Evolutionary conservation across 1,284 basidiomycete genomes (phyloP), one percentile per base, ranked within the genome.

Genomic region (Tilletia caries): DNA sequence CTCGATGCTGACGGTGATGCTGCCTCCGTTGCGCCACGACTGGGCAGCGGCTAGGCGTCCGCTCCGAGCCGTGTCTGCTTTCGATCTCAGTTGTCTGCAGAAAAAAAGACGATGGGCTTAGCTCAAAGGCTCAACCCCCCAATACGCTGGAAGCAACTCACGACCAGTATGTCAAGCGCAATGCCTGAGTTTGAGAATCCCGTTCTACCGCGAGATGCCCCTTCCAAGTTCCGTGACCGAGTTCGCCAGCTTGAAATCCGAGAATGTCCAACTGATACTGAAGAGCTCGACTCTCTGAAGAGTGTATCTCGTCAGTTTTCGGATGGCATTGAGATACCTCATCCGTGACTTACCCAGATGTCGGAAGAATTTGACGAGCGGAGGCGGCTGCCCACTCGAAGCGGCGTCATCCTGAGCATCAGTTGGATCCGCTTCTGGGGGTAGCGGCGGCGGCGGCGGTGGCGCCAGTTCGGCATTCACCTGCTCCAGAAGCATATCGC

Each of bases 231-330:
- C 32, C 29, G 32, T 62, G 27, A 34, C 58, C 66, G 13, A 80
- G 71, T 44, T 79, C 74, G 58, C 74, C 69, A 0, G 78, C 74
- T 65, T 83, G 81, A 33, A 75, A 74, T 23, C 76, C 70, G 32
- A 83, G 64, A 46, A 82, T 81, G 58, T 80, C 76, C 48, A 83
- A 73, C 67, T 79, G 80, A 37, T 82, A 80, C 41, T 80, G 73
- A 10, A 82, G 69, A 1, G 81, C 71, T 27, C 78, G 74, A 43
- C 46, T 65, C 52, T 68, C 64, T 46, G 46, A 8, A n/a, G n/a
- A 62, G 32, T 66, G 29, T 58, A 41, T 66, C n/a, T 15, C 29
- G 27, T 66, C 65, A 41, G 37, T 10, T 1, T 41, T 41, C 12
- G 10, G 20, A 8, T 20, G 12, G 6, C 13, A 50, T 50, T 50